Base-by-base conservation (phyloP, 2,329 filamentous ascomycete genomes). In the Aspergillus unguis region DNA sequence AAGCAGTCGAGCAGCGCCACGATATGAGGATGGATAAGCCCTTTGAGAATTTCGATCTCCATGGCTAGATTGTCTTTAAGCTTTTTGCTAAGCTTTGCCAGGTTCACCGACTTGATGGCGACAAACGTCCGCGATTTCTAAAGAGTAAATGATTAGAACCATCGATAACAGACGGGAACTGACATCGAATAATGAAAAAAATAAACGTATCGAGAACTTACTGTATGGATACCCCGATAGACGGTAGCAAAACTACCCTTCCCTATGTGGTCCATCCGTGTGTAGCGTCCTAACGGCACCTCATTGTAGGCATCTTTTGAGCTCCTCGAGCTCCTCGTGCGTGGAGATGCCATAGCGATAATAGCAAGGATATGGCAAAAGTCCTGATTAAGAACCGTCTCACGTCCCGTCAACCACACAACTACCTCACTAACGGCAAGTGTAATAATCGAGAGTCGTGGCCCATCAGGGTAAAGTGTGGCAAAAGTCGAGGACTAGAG, bases 201-300 rank as follows among this genome's bases (percentile, higher is more conserved):
- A 36, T 36, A 28, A 43, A 31, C 10, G 17, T 3, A 31, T 6
- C 26, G 23, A 36, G 17, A 32, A 75, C 85, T 74, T 76, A 95
- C 91, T 76, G 87, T 87, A 75, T 95, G 89, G 63, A 85, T 85
- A 59, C 89, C 91, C 70, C 88, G 84, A 71, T 94, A 97, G 61
- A 99, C 94, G 62, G 91, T 91, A 60, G 94, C 94, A 78, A 97
- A 99, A 77, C 94, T 97, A 58, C 94, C 94, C 76, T 94, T 94
- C 58, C 94, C 94, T 70, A 97, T 96, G 76, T 96, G 90, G 62
- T 88, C 85, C 63, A 91, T 84, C 65, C 92, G 85, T 64, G 83
- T 82, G 73, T 95, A 96, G 66, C 87, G 85, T 61, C 91, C 90
- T 64, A 94, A 80, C 42, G 69, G 63, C 62, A 76, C 68, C 54